These are phyloP conservation scores for Hapsidospora chrysogenum DNA, from an alignment of 495 filamentous ascomycete species.

Conservation along the genomic window DNA sequence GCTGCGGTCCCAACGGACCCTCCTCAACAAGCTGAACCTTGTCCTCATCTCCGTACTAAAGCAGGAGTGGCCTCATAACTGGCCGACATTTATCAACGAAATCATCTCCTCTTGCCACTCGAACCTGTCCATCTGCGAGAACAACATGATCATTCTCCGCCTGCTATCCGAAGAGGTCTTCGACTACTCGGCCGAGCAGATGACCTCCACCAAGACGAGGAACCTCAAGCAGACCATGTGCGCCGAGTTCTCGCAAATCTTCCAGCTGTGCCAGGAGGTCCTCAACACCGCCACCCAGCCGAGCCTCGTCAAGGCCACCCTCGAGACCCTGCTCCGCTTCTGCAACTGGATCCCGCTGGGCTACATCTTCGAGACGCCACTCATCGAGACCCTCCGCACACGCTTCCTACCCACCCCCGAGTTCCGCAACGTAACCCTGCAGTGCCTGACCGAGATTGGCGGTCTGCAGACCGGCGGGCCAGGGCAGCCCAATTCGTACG, in stretches of 20 bases:
- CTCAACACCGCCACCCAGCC: conserved; percentile 75
- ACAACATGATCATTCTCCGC: conserved; percentile 97
- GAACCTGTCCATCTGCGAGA: conserved; percentile 93
- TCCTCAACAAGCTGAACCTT: conserved; percentile 94
- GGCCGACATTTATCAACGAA: conserved; percentile 99
- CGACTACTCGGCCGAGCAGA: conserved; percentile 94
- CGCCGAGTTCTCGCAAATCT: conserved; percentile 92
- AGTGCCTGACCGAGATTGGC: conserved; percentile 94
- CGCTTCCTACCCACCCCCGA: conserved; percentile 82
- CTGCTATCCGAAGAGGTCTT: conserved; percentile 96
- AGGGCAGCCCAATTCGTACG: conserved; percentile 57
- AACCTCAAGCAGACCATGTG: conserved; percentile 97
- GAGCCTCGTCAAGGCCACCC: conserved; percentile 78
- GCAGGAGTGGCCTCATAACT: conserved; percentile 99
- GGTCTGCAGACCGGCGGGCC: conserved; percentile 57
- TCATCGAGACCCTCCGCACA: conserved; percentile 85
- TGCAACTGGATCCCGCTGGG: conserved; percentile 98
- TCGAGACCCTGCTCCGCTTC: conserved; percentile 89
- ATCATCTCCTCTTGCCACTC: conserved; percentile 91
- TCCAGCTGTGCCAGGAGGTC: conserved; percentile 89
- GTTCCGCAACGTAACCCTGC: conserved; percentile 90
- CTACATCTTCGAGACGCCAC: conserved; percentile 93
- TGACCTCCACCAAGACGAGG: conserved; percentile 91
- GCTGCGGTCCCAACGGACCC: conserved; percentile 60
- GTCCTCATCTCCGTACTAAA: conserved; percentile 95